Evolutionary conservation across 495 filamentous ascomycete genomes (phyloP), one percentile per base, ranked within the genome.

Genomic region (Penicillium odoratum): DNA sequence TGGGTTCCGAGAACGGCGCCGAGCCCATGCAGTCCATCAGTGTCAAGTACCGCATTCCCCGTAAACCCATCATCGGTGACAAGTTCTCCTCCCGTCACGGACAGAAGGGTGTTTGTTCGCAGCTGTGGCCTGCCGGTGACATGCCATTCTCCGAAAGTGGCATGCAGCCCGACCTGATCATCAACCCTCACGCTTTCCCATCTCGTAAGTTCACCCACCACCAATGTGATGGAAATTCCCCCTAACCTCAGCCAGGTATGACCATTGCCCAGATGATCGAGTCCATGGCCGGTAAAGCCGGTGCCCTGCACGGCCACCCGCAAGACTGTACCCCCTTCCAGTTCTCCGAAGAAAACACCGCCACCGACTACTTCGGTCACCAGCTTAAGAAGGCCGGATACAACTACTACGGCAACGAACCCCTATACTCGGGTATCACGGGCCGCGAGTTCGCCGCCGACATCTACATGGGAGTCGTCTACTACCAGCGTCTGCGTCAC

Each of bases 191-290:
- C 82, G 94, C 94, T 73, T 98, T 98, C 83, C 94, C 94, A n/a
- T 98, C 94, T 55, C 93, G 94, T 74, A 72, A 68, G 77, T 70
- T 34, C 45, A 38, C 26, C 43, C 21, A 1, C 21, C 2, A 1
- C 21, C 21, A 21, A 21, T 21, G 21, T 21, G 21, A 21, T 21
- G 1, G 21, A 21, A 21, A 21, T 2, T 2, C 21, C 21, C 30
- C 4, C 68, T 69, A 56, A 71, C 56, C 29, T 25, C 45, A 34
- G 9, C 8, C 48, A 79, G 77, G 77, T 69, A 98, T 98, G 94
- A 98, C 94, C 26, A 98, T 98, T 70, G 94, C 94, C 70, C 97
- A 98, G 88, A 97, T 98, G 78, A 87, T 98, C 63, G 94, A 98
- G 75, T 97, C 93, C 7, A 83, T 98, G 58, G 94, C 94, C 25